These are phyloP conservation scores for Starmerella apicola DNA, from an alignment of 805 yeast genomes.

Conservation along the genomic window DNA sequence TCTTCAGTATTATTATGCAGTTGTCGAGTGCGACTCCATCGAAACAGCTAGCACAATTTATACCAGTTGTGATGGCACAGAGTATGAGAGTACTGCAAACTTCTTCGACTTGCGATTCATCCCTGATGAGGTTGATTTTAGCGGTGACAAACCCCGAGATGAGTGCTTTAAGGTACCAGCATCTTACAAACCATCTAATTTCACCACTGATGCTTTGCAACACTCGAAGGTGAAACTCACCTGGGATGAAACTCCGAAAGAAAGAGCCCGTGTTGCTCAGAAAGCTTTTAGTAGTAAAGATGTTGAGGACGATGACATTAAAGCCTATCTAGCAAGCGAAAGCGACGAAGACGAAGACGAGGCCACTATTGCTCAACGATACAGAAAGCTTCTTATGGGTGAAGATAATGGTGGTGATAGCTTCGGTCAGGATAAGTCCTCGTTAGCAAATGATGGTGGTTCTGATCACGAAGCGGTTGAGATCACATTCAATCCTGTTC, in stretches of 20 bases:
- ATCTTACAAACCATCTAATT: constrained; percentile 64
- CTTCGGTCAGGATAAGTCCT: background rate
- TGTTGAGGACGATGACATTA: constrained; percentile 44
- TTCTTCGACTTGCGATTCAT: constrained; percentile 83
- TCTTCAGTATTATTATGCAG: constrained; percentile 84
- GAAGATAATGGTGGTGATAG: background rate
- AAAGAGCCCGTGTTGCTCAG: constrained; percentile 60
- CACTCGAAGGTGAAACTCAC: constrained; percentile 92
- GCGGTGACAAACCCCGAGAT: constrained; percentile 62
- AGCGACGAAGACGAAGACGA: constrained; percentile 25
- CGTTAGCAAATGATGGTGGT: constrained; percentile 29
- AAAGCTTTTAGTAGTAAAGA: constrained; percentile 78
- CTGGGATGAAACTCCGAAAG: constrained; percentile 98
- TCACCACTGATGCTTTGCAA: constrained; percentile 90
- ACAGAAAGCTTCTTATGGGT: constrained; percentile 18
- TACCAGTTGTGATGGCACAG: constrained; percentile 84
- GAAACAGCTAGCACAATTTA: constrained; percentile 64
- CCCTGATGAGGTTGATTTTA: constrained; percentile 82
- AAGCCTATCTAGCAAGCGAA: constrained; percentile 42
- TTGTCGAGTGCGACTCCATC: constrained; percentile 67
- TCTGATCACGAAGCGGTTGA: constrained; percentile 71
- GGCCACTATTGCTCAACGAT: constrained; percentile 17
- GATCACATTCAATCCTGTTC: constrained; percentile 85
- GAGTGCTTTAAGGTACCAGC: constrained; percentile 58
- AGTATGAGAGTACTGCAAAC: constrained; percentile 90